phyloP scores from a whole-genome alignment of 139 green algal species.

The Pseudopediastrum boryanum region DNA sequence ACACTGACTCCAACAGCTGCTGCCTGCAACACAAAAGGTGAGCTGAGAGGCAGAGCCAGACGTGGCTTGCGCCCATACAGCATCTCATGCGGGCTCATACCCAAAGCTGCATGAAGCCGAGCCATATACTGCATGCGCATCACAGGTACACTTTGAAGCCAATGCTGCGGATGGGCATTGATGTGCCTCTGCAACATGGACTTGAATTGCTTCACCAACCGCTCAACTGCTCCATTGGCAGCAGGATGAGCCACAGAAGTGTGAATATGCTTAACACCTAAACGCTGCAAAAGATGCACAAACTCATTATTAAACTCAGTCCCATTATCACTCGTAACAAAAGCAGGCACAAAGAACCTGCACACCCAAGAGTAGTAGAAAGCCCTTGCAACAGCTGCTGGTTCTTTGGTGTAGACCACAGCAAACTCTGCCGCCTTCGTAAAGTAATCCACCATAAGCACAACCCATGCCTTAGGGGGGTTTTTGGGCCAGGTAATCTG shows the following conservation, averaged over 20 bases:
- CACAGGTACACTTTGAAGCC: slow-evolving; percentile 23
- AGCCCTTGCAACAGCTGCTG: no score
- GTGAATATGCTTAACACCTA: slow-evolving; percentile 7
- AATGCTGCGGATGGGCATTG: slow-evolving; percentile 15
- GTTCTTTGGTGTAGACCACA: neutral
- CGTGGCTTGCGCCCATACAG: slow-evolving; percentile 12
- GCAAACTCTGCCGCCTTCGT: neutral
- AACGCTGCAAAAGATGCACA: neutral
- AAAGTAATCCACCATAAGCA: no score
- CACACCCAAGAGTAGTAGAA: neutral
- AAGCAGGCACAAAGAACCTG: neutral
- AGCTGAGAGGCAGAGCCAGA: neutral
- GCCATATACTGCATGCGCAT: slow-evolving; percentile 8
- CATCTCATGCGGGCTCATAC: slow-evolving; percentile 25
- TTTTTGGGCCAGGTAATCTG: neutral
- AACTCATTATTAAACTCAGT: neutral
- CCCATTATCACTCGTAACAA: neutral
- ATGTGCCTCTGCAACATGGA: slow-evolving; percentile 7
- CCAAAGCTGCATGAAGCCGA: slow-evolving; percentile 6
- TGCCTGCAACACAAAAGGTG: neutral
- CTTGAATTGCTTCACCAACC: slow-evolving; percentile 1
- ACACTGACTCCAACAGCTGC: neutral
- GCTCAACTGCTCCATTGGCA: slow-evolving; percentile 8
- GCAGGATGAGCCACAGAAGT: no score
- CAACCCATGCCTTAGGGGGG: no score